Evolutionary conservation across 2,329 filamentous ascomycete species (phyloP).

Genomic region (Colletotrichum sp.): DNA sequence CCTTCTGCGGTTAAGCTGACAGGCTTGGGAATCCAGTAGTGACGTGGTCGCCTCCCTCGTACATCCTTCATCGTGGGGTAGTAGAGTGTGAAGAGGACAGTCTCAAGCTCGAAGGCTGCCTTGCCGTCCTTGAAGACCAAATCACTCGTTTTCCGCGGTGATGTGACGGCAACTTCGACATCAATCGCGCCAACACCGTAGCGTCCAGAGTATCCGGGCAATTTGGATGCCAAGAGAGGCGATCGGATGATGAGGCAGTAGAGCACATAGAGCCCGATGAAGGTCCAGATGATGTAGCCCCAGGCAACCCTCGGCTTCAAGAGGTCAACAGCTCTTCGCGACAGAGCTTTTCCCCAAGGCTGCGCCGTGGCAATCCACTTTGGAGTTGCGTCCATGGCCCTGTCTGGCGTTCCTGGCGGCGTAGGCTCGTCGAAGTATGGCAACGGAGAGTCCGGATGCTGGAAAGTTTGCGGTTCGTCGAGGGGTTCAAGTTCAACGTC

Average conservation of each 20-base stretch:
- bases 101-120: constrained; percentile 50
- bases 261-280: constrained; percentile 37
- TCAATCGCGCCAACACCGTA: constrained; percentile 52
- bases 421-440: not conserved
- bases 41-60: constrained; percentile 30
- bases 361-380: constrained; percentile 8
- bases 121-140: constrained; percentile 37
- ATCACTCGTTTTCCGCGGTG: constrained; percentile 33
- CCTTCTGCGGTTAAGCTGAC: constrained; percentile 49
- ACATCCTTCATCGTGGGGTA: constrained; percentile 43
- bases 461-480: not conserved
- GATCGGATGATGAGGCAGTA: constrained; percentile 43
- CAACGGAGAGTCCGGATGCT: constrained; percentile 3
- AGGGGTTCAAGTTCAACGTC: constrained; percentile 7
- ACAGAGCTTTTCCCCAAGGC: not conserved
- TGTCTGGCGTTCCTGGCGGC: not conserved
- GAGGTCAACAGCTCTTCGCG: not conserved
- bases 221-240: constrained; percentile 47
- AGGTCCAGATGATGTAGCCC: constrained; percentile 35
- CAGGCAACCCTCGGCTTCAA: constrained; percentile 36
- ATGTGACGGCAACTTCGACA: constrained; percentile 46
- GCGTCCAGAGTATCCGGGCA: constrained; percentile 49
- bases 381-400: not conserved
- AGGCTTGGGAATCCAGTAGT: constrained; percentile 51
- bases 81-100: constrained; percentile 55